phyloP scores from a whole-genome alignment of 371 early-diverging fungal genomes.

The Mucor indicus region DNA sequence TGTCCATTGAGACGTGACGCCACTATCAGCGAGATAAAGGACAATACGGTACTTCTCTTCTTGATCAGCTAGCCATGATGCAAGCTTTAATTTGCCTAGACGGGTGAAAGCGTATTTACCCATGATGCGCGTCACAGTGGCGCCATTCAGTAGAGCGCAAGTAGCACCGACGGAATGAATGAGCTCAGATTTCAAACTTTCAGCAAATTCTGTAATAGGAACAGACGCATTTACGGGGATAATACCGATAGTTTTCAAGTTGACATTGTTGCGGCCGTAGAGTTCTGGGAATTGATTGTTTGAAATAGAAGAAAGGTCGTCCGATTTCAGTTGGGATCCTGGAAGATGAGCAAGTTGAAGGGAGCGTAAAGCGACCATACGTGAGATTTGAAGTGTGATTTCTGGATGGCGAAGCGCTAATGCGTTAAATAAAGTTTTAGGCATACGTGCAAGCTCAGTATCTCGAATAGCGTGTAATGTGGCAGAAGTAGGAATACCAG shows the following conservation, averaged over 20 bases:
- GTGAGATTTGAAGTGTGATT: constrained; percentile 87
- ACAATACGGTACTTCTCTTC: constrained; percentile 88
- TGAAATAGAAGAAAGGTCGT: constrained; percentile 16
- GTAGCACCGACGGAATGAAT: constrained; percentile 68
- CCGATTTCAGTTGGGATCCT: constrained; percentile 6
- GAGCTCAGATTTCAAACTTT: constrained; percentile 74
- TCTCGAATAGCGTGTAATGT: constrained; percentile 97
- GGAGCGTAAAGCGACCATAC: constrained; percentile 84
- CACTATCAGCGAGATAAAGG: constrained; percentile 93
- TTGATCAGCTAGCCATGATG: constrained; percentile 90
- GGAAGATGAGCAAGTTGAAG: constrained; percentile 33
- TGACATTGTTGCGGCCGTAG: constrained; percentile 79
- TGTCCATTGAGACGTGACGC: constrained; percentile 90
- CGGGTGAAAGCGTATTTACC: constrained; percentile 91
- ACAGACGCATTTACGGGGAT: constrained; percentile 84
- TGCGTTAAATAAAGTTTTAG: constrained; percentile 90
- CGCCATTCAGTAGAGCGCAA: constrained; percentile 77
- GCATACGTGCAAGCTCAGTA: constrained; percentile 94
- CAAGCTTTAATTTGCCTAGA: constrained; percentile 88
- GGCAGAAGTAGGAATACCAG: constrained; percentile 72
- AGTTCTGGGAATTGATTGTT: constrained; percentile 29
- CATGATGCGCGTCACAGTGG: constrained; percentile 74
- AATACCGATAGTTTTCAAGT: constrained; percentile 91
- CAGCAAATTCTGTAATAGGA: constrained; percentile 87
- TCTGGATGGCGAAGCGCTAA: constrained; percentile 86